Base-by-base conservation (phyloP, 2,329 filamentous ascomycete species). In the Simplicillium sp. region DNA sequence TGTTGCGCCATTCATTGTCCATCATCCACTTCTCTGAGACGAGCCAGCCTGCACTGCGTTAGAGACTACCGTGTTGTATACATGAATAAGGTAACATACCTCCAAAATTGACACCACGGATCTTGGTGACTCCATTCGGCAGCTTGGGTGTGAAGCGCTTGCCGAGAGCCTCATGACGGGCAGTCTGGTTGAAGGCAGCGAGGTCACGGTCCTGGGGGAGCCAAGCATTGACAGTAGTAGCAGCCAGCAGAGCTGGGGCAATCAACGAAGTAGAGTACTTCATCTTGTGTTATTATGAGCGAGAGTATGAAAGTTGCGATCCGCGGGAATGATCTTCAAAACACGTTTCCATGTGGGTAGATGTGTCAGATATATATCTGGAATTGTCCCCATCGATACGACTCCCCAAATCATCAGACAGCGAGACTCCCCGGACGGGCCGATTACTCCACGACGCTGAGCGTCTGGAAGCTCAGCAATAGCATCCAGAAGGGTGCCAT, bases 101-200 rank as follows among this genome's bases (percentile, higher is more conserved):
- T 15, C 72, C 70, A 34, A 75, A 59, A 51, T 75, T 75, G 43
- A 76, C 71, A 33, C 71, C 72, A 7, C 70, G 66, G 43, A 75
- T 67, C 51, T 71, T 72, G 39, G 40, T 44, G 16, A 44, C 38
- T 7, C 38, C 42, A 15, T 12, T 32, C 12, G 50, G 46, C 3
- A 58, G 47, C 7, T 45, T 45, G 12, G 57, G 56, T 44, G 53
- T 35, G 39, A 54, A 58, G 3, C 56, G 53, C 45, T 58, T 59
- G 35, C 55, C 56, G 12, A 60, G 52, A 42, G 56, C 31, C 42
- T 54, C 54, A 25, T 54, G 54, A 15, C 55, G 55, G 38, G 47
- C 46, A 3, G 53, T 58, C 44, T 52, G 52, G 46, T 60, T 60
- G 44, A 60, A 60, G 9, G 56, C 56, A 3, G 48, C 48, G 29